A percentile compares a stretch with the other conserved stretches of the same genome.
Conservation (phyloP, 106 monocot genomes). For the Apostasia shenzhenica region DNA sequence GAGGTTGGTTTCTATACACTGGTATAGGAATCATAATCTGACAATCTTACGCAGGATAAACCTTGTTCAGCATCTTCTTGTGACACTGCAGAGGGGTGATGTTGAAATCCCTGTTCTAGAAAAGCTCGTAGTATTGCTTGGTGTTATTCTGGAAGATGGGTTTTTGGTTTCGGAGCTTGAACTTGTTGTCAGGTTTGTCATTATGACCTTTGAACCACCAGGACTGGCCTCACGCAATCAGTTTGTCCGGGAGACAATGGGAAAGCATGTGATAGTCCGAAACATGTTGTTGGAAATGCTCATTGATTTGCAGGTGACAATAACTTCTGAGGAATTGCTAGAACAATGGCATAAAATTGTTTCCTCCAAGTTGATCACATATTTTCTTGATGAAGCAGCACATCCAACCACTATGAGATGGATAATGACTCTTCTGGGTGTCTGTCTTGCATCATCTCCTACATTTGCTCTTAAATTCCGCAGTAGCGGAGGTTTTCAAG, state of each 20-base stretch:
- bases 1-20: slow-evolving; percentile 92
- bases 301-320: slow-evolving; percentile 92
- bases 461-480: slow-evolving; percentile 90
- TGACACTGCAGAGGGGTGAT: slow-evolving; percentile 94
- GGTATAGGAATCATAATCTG: slow-evolving; percentile 96
- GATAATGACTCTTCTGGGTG: slow-evolving; percentile 98
- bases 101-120: slow-evolving; percentile 90
- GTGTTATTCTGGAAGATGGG: slow-evolving; percentile 99
- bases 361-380: slow-evolving; percentile 89
- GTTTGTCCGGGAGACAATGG: slow-evolving; percentile 78
- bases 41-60: slow-evolving; percentile 85
- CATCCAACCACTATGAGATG: slow-evolving; percentile 99
- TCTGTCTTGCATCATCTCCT: slow-evolving; percentile 85
- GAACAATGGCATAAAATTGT: slow-evolving; percentile 99
- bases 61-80: slow-evolving; percentile 94
- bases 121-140: slow-evolving; percentile 88
- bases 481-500: slow-evolving; percentile 76
- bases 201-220: slow-evolving; percentile 98
- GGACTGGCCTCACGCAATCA: slow-evolving; percentile 27
- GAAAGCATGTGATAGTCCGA: slow-evolving; percentile 97
- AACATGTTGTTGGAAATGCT: slow-evolving; percentile 98
- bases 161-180: slow-evolving; percentile 91
- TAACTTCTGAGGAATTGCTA: slow-evolving; percentile 77
- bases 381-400: slow-evolving; percentile 97
- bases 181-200: slow-evolving; percentile 90